phyloP scores from a whole-genome alignment of 116 monocot genomes.

The Papilionanthe hybrid region DNA sequence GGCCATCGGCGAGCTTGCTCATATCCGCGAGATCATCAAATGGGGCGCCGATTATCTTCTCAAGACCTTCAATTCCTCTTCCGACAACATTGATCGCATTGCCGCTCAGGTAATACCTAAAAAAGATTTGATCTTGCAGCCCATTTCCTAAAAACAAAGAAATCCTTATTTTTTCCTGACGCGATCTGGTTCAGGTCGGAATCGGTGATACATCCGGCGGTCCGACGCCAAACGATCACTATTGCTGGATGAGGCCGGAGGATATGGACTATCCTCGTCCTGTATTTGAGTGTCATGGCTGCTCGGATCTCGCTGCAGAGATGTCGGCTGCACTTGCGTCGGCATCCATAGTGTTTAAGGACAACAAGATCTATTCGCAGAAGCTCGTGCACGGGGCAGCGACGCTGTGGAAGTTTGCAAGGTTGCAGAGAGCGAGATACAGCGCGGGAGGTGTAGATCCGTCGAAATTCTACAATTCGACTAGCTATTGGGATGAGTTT shows the following conservation, averaged over 20 bases:
- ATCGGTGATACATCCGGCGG: constrained; percentile 42
- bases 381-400: constrained; percentile 80
- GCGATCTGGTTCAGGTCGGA: constrained; percentile 34
- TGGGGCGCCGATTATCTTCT: constrained; percentile 90
- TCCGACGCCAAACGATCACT: constrained; percentile 71
- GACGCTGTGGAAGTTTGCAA: constrained; percentile 61
- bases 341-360: constrained; percentile 89
- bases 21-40: constrained; percentile 75
- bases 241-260: constrained; percentile 93
- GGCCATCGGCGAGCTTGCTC: constrained; percentile 68
- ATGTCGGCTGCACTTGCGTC: constrained; percentile 85
- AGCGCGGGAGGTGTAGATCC: constrained; percentile 47
- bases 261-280: constrained; percentile 83
- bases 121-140: neutral
- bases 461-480: constrained; percentile 70
- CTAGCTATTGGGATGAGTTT: constrained; percentile 82
- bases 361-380: constrained; percentile 70
- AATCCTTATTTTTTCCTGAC: neutral
- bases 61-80: constrained; percentile 87
- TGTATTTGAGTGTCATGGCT: constrained; percentile 59
- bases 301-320: constrained; percentile 89
- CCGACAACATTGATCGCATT: constrained; percentile 72
- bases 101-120: constrained; percentile 53
- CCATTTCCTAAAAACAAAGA: neutral
- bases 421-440: constrained; percentile 61